Evolutionary conservation across 805 yeast genomes (phyloP), one percentile per base, ranked within the genome.

Genomic region (Hanseniaspora valbyensis): DNA sequence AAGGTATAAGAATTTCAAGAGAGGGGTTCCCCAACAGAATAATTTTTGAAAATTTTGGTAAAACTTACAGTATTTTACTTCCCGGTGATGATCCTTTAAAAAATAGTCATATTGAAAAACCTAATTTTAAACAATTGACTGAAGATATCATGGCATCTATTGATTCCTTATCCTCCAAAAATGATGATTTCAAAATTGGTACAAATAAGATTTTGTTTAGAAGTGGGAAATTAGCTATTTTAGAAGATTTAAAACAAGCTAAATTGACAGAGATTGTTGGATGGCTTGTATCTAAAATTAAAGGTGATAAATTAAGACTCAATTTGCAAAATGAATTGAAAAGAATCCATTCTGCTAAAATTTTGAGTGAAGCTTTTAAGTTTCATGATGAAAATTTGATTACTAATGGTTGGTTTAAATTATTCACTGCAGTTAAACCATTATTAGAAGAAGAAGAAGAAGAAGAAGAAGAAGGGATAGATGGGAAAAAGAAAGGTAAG

Each of bases 21-120:
- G 87, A 95, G 8, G 99, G 99, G 2, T 92, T 83, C 64, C 99
- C 99, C 4, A 92, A 92, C 65, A 76, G 96, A 56, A 78, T 90
- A 61, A 77, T 80, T 26, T 90, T 89, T 64, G 76, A 80, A 41
- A 90, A 86, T 43, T 92, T 92, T 66, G 77, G 75, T 46, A 72
- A 70, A 34, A 73, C 95, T 49, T 92, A 92, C 62, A 75, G 76
- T 28, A 75, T 89, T n/a, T 68, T 92, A 24, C 72, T 78, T n/a
- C n/a, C n/a, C n/a, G n/a, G n/a, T 7, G 68, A 72, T 14, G 73
- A 74, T 42, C 72, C 71, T 16, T 58, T 29, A n/a, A 26, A 22
- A n/a, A 12, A 6, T 8, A 21, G 18, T 19, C 4, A 4, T 22
- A 60, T 46, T n/a, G n/a, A n/a, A n/a, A n/a, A n/a, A n/a, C n/a